Conservation (phyloP, 768 basidiomycete species). For the Trametes coccinea region DNA sequence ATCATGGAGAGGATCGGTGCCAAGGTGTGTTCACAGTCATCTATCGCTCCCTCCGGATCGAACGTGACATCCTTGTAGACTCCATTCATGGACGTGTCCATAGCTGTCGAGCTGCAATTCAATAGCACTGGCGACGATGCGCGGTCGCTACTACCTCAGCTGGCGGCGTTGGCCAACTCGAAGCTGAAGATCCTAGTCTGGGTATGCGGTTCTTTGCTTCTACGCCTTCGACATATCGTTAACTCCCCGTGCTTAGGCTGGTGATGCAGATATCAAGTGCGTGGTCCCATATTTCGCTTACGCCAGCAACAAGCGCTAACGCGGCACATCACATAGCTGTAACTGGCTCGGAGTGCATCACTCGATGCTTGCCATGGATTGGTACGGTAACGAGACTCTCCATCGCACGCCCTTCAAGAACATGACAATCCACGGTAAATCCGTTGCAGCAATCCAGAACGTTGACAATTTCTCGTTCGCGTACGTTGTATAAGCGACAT, state of each 20-base stretch:
- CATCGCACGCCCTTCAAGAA: conserved; percentile 46
- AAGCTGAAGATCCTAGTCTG: conserved; percentile 42
- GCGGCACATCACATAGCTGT: conserved; percentile 27
- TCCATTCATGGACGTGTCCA: conserved; percentile 49
- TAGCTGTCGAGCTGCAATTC: conserved; percentile 46
- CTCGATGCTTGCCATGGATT: conserved; percentile 45
- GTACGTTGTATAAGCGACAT: conserved; percentile 50
- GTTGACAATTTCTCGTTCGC: conserved; percentile 69
- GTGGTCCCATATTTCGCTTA: not conserved
- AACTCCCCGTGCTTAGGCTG: conserved; percentile 38
- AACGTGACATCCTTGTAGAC: conserved; percentile 26
- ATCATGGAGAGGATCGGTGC: conserved; percentile 54
- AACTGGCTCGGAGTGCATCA: conserved; percentile 44
- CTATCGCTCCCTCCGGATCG: not conserved
- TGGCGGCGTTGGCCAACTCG: conserved; percentile 47
- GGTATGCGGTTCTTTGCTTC: conserved; percentile 31
- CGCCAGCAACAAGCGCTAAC: not conserved
- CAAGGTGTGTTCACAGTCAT: not conserved
- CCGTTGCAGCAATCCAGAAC: conserved; percentile 62
- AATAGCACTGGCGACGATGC: conserved; percentile 59
- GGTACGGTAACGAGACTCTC: conserved; percentile 45
- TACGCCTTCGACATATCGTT: conserved; percentile 23
- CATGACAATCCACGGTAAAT: conserved; percentile 53
- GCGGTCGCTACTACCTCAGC: conserved; percentile 50
- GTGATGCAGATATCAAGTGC: conserved; percentile 39